Evolutionary conservation across 805 yeast species (phyloP), one percentile per base, ranked within the genome.

Genomic region (Kodamaea leandrae): DNA sequence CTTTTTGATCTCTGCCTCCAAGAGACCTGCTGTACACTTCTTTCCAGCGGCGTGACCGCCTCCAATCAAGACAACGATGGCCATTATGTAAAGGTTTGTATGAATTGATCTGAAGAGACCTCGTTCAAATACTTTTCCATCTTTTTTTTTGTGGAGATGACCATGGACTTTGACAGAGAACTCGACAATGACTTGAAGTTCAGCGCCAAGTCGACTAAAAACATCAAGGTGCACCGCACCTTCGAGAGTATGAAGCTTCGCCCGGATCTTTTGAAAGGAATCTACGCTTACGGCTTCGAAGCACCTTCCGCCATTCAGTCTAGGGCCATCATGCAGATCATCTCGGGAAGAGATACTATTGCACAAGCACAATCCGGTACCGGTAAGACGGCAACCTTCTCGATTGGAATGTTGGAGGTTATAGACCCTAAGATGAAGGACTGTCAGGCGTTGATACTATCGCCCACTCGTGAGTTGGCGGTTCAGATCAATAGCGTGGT

Each of bases 391-490:
- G 95, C 95, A 43, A 85, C 95, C 16, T 85, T 81, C 67, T 73
- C 87, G 49, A 88, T 91, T 52, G 65, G 83, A 54, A 81, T 82
- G 58, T 75, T 81, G 58, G 83, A 80, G 67, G 77, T 77, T 67
- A 77, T 89, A 46, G 96, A 90, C 64, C 76, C 82, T 55, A 71
- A 73, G 52, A 71, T 76, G 61, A 77, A 81, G 64, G 77, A 82
- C 48, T 82, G 95, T 50, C 97, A 89, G 77, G 98, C 96, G 47
- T 77, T 93, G 62, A 88, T 93, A 53, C 77, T 91, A 54, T 91
- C 96, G 43, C 98, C 99, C 58, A 91, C 99, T 53, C 84, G 99
- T 75, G 99, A 91, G 76, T 79, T 93, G 66, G 98, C 98, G 37
- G 74, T 82, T 54, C 99, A 93, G 77, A 93, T 93, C 64, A 96